Base-by-base conservation (phyloP, 139 green algal genomes). In the Tetradesmus lagerheimii region DNA sequence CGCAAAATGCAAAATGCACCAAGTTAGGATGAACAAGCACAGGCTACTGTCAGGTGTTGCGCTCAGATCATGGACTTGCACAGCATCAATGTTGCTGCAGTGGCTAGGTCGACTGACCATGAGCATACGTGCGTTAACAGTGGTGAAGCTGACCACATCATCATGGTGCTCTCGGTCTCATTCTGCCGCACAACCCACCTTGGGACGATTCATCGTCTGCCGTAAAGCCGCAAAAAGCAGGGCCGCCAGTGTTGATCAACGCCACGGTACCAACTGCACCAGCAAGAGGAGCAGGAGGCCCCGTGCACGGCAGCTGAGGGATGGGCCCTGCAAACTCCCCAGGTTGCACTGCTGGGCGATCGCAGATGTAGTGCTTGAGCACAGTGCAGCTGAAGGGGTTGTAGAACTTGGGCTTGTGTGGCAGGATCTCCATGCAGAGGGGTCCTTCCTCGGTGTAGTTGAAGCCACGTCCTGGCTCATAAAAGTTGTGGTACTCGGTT, bases 351-450 rank as follows among this genome's bases (percentile, higher is more conserved):
- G 79, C 41, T 39, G 79, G 25, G 6, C 39, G 47, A 4, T 64
- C 41, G 11, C 79, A 85, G 41, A 85, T 43, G 79, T 85, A 85
- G 0, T 85, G 79, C 79, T 85, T 85, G 1, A 38, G 39, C 20
- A 85, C 79, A 18, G 0, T 27, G 29, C 79, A 85, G 25, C 25
- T 38, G 41, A 85, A 85, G 25, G 79, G 79, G 39, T 85, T 85
- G 37, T 39, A 85, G 16, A 18, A 20, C 27, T 85, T 85, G 43
- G 79, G 79, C 41, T 85, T 43, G 12, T 85, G 41, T 3, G 79
- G 79, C 27, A 85, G 79, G 79, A 39, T 39, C 43, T 85, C 79
- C 38, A 64, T 64, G 39, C 79, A 85, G 20, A 85, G 3, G 4
- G 39, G 27, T 1, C 41, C 79, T 14, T n/a, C n/a, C 27, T 85